Evolutionary conservation across 106 monocot genomes (phyloP), one percentile per base, ranked within the genome.

Genomic region (Apostasia shenzhenica): DNA sequence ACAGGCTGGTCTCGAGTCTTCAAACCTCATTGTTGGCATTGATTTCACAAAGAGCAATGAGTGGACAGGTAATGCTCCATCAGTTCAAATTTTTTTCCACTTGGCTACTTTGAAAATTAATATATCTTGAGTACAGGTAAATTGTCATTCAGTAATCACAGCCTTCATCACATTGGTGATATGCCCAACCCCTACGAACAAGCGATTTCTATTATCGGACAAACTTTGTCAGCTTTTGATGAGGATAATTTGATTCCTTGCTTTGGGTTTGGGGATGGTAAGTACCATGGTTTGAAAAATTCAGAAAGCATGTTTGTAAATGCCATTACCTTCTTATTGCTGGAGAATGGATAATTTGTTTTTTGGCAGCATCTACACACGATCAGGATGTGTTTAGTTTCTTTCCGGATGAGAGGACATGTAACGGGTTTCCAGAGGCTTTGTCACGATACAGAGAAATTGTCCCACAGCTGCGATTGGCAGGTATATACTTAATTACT

Each of bases 1-100:
- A 56, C 72, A 78, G 26, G 82, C 82, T 42, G 88, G 92, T 8
- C 78, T 92, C 3, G 91, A 92, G 57, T 92, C 92, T 64, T 92
- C 82, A 45, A 92, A 88, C 70, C 76, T 93, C 61, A 93, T 93
- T 70, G 82, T 92, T 64, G 92, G 92, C 10, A 78, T 92, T 59
- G 88, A 92, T 76, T 92, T 92, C 63, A 92, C 92, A 39, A 92
- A 92, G 75, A 92, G 92, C 81, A 92, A 92, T 64, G 88, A 92
- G 63, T 92, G 92, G 92, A 88, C 88, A 78, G 92, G 92, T 91
- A 69, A 40, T 71, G 8, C 51, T 51, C 6, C 40, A 46, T 51
- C 44, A 46, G 55, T 63, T 26, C 11, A 63, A 45, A 72, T 3
- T 14, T 55, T 48, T 72, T 41, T 26, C 57, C 47, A 58, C 9